phyloP scores from a whole-genome alignment of 345 rosid genomes.

The Heritiera fomes region DNA sequence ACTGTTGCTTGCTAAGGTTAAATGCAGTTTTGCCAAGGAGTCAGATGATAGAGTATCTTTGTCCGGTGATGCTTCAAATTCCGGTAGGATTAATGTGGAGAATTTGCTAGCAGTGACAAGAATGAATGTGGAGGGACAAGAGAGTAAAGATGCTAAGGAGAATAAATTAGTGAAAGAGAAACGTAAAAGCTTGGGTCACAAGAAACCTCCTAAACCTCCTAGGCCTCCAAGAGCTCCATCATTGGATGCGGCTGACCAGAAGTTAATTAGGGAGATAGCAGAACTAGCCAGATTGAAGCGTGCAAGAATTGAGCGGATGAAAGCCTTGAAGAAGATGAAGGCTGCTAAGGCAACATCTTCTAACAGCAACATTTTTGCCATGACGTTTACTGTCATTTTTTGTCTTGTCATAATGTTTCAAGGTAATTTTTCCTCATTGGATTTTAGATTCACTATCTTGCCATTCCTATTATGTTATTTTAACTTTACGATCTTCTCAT shows the following conservation, averaged over 20 bases:
- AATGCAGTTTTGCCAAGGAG: not conserved
- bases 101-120: slow-evolving; percentile 24
- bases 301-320: slow-evolving; percentile 80
- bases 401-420: slow-evolving; percentile 61
- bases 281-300: slow-evolving; percentile 86
- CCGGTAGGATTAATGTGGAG: not conserved
- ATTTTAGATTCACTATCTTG: not conserved
- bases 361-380: slow-evolving; percentile 52
- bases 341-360: slow-evolving; percentile 60
- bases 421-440: slow-evolving; percentile 39
- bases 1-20: not conserved
- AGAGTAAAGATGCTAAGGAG: slow-evolving; percentile 33
- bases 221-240: slow-evolving; percentile 87
- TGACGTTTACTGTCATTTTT: slow-evolving; percentile 61
- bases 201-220: slow-evolving; percentile 79
- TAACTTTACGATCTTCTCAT: not conserved
- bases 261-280: slow-evolving; percentile 73
- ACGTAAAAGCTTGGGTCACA: slow-evolving; percentile 51
- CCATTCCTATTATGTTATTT: not conserved
- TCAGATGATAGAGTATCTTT: slow-evolving; percentile 17
- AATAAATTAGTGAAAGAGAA: slow-evolving; percentile 52
- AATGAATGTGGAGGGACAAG: slow-evolving; percentile 37
- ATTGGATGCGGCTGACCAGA: slow-evolving; percentile 79
- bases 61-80: slow-evolving; percentile 9
- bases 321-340: slow-evolving; percentile 78